Conservation (phyloP, 441 rosid genomes). For the Flueggea neowawraea region DNA sequence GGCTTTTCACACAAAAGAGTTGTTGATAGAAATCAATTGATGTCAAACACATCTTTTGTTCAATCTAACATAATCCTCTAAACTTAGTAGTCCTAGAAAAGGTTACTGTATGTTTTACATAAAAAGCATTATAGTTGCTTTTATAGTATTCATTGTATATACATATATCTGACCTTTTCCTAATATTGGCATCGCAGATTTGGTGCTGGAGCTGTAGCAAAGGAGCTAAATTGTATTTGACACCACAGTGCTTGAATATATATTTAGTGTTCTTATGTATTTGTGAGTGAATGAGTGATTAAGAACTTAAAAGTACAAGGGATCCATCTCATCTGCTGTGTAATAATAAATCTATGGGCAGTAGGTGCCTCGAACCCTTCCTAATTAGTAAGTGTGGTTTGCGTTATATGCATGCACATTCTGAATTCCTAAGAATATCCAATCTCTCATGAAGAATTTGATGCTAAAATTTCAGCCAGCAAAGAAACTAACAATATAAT, state of each 20-base stretch:
- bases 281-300: conserved; percentile 25
- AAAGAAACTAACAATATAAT: too few relatives aligned
- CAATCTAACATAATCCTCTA: too few relatives aligned
- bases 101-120: too few relatives aligned
- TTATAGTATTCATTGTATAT: too few relatives aligned
- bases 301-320: conserved; percentile 21
- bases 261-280: conserved; percentile 29
- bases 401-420: conserved; percentile 4
- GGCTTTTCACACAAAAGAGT: too few relatives aligned
- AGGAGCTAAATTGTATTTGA: conserved; percentile 20
- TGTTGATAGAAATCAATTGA: too few relatives aligned
- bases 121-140: too few relatives aligned
- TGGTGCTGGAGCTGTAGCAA: conserved; percentile 89
- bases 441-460: too few relatives aligned
- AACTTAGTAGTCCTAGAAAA: too few relatives aligned
- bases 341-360: conserved; percentile 31
- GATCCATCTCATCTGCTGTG: conserved; percentile 25
- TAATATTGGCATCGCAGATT: conserved; percentile 60
- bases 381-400: conserved; percentile 11
- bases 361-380: conserved; percentile 14
- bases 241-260: conserved; percentile 23
- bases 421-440: conserved; percentile 4
- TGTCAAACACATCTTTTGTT: too few relatives aligned
- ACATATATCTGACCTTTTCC: conserved; percentile 31
- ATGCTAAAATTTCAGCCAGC: too few relatives aligned